Evolutionary conservation across 805 yeast genomes (phyloP).

Genomic region (Sungouiozyma intestinalis): DNA sequence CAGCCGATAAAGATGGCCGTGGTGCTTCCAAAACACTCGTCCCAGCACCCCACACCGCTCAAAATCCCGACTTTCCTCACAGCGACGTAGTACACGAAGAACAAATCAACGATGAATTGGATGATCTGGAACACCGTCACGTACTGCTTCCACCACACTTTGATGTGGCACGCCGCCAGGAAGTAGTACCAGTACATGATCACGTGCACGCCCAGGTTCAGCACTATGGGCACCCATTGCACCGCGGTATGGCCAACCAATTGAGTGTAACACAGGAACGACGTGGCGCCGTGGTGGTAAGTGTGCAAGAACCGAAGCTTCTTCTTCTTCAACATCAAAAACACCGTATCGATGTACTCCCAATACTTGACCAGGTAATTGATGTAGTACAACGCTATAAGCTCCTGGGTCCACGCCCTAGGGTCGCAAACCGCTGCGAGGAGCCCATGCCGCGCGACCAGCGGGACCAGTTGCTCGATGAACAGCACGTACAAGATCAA

Average conservation of each 20-base stretch:
- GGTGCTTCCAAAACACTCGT: constrained; percentile 66
- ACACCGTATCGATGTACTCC: constrained; percentile 85
- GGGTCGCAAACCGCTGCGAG: constrained; percentile 73
- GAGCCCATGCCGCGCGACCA: constrained; percentile 61
- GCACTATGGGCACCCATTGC: constrained; percentile 86
- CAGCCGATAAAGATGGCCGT: constrained; percentile 66
- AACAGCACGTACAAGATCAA: constrained; percentile 54
- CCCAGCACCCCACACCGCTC: constrained; percentile 39
- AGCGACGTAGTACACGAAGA: constrained; percentile 86
- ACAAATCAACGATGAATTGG: constrained; percentile 83
- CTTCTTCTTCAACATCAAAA: constrained; percentile 85
- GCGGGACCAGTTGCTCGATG: constrained; percentile 80
- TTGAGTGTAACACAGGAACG: constrained; percentile 87
- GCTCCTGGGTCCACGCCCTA: constrained; percentile 71
- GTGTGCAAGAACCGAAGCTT: constrained; percentile 88
- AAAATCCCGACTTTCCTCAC: constrained; percentile 41
- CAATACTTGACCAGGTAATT: constrained; percentile 83
- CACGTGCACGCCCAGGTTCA: constrained; percentile 88
- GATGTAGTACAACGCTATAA: constrained; percentile 78
- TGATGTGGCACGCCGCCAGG: constrained; percentile 82
- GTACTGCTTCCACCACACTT: constrained; percentile 99
- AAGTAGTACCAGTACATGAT: constrained; percentile 98
- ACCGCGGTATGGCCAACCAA: constrained; percentile 82
- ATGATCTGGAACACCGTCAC: constrained; percentile 92
- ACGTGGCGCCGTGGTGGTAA: constrained; percentile 98